phyloP scores from a whole-genome alignment of 225 moss, liverwort and hornwort genomes.

The Sphagnum tenellum region DNA sequence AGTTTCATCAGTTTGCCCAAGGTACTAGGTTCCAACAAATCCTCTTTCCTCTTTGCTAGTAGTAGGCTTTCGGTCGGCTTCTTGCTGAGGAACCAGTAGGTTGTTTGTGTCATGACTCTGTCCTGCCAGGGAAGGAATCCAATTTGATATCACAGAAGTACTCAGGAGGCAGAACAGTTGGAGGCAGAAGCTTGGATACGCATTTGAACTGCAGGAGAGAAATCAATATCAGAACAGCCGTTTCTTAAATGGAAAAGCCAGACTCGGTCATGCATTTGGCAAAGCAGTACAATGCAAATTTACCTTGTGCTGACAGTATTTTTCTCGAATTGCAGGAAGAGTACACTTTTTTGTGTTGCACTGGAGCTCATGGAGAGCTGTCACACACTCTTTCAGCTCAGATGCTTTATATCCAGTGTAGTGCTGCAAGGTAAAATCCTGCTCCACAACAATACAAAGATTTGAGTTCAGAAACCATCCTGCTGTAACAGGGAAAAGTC shows the following conservation, averaged over 20 bases:
- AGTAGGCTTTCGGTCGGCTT: no score
- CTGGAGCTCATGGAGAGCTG: slow-evolving; percentile 74
- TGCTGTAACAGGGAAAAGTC: background rate
- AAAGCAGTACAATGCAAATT: no score
- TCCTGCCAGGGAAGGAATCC: no score
- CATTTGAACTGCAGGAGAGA: slow-evolving; percentile 42
- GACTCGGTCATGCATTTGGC: no score
- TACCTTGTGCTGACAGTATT: slow-evolving; percentile 91
- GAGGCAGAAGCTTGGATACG: slow-evolving; percentile 35
- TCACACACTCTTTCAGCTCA: slow-evolving; percentile 66
- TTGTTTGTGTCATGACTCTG: no score
- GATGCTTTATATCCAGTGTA: slow-evolving; percentile 78
- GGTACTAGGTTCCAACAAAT: no score
- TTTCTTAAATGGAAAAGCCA: no score
- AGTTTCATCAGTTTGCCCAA: no score
- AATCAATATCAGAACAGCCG: no score
- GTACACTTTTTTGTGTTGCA: slow-evolving; percentile 54
- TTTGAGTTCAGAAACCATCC: no score
- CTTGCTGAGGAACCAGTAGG: no score
- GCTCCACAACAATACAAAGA: background rate
- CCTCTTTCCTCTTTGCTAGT: no score
- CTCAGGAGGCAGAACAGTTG: slow-evolving; percentile 34
- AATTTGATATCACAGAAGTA: slow-evolving; percentile 51
- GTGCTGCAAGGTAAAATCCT: slow-evolving; percentile 74
- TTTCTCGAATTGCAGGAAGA: slow-evolving; percentile 88